phyloP scores from a whole-genome alignment of 148 eudicot species.

The Rhododendron kiyosumense region DNA sequence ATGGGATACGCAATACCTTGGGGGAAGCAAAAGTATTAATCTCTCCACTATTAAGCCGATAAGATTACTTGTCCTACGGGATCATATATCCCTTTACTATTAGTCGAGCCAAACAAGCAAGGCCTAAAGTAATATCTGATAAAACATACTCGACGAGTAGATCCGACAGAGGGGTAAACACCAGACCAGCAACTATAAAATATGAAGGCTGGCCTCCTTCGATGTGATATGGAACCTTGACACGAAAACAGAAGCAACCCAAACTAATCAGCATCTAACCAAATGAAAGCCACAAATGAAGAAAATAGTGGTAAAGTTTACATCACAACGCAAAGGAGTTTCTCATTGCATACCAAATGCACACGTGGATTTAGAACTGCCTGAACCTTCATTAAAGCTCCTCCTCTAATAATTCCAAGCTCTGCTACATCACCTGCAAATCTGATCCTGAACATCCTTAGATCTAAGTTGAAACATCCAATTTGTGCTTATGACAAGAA shows the following conservation, averaged over 20 bases:
- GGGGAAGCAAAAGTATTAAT: neutral
- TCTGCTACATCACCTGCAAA: slow-evolving; percentile 85
- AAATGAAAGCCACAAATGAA: neutral
- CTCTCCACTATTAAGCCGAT: neutral
- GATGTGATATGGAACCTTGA: slow-evolving; percentile 89
- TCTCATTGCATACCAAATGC: slow-evolving; percentile 61
- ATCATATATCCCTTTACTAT: neutral
- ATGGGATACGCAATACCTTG: neutral
- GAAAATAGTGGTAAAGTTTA: neutral
- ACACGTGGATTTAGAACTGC: slow-evolving; percentile 70
- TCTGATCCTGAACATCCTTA: slow-evolving; percentile 39
- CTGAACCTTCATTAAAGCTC: slow-evolving; percentile 63
- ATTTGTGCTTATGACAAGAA: neutral
- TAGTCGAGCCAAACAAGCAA: neutral
- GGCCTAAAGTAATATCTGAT: neutral
- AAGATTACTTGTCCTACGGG: neutral
- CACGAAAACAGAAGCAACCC: slow-evolving; percentile 1
- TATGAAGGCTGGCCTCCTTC: slow-evolving; percentile 94
- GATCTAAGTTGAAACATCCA: slow-evolving; percentile 1
- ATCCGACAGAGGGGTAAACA: slow-evolving; percentile 92
- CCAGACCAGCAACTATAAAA: slow-evolving; percentile 90
- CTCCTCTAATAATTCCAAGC: slow-evolving; percentile 84
- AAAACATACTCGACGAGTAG: slow-evolving; percentile 82
- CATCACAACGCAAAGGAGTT: neutral
- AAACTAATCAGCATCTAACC: slow-evolving; percentile 4